Conservation (phyloP, 2,329 filamentous ascomycete species). For the Lizonia empirigonia region DNA sequence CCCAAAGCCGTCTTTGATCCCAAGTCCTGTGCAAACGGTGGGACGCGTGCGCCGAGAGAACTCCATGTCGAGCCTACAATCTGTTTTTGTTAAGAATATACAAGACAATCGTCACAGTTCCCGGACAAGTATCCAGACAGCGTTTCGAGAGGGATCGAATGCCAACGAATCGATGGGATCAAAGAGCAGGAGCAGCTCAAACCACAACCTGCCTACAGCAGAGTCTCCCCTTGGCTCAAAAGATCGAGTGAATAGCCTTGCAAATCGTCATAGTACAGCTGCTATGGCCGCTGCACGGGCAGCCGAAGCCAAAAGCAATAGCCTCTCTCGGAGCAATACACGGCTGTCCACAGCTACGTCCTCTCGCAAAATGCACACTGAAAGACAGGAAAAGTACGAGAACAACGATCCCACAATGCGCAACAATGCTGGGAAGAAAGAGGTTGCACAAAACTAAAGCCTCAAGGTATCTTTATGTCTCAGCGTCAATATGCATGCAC, state of each 20-base stretch:
- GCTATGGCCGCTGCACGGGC: conserved; percentile 28
- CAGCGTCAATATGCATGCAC: conserved; percentile 1
- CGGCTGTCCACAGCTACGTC: conserved; percentile 7
- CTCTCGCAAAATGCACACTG: conserved; percentile 2
- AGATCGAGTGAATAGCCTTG: conserved; percentile 26
- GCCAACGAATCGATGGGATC: conserved; percentile 16
- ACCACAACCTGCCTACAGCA: conserved; percentile 14
- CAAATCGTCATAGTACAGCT: conserved; percentile 27
- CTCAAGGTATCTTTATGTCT: conserved; percentile 3
- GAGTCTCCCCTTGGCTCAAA: conserved; percentile 18
- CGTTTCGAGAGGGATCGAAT: conserved; percentile 28
- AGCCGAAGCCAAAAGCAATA: conserved; percentile 17
- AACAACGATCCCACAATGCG: conserved; percentile 5
- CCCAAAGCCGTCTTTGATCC: conserved; percentile 48
- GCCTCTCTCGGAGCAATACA: conserved; percentile 6
- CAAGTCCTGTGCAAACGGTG: conserved; percentile 49
- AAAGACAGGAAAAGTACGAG: conserved; percentile 2
- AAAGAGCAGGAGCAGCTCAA: conserved; percentile 30
- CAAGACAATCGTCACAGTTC: conserved; percentile 37
- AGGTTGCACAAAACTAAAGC: conserved; percentile 2
- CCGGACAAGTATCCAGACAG: conserved; percentile 37
- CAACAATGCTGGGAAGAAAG: neutral
- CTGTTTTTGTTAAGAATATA: conserved; percentile 24
- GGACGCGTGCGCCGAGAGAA: conserved; percentile 47
- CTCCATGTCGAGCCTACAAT: conserved; percentile 48